A percentile compares a stretch with the other conserved stretches of the same genome.
These are phyloP conservation scores for Perkinsus marinus DNA, from an alignment of 169 alveolate species.

Conservation along the genomic window DNA sequence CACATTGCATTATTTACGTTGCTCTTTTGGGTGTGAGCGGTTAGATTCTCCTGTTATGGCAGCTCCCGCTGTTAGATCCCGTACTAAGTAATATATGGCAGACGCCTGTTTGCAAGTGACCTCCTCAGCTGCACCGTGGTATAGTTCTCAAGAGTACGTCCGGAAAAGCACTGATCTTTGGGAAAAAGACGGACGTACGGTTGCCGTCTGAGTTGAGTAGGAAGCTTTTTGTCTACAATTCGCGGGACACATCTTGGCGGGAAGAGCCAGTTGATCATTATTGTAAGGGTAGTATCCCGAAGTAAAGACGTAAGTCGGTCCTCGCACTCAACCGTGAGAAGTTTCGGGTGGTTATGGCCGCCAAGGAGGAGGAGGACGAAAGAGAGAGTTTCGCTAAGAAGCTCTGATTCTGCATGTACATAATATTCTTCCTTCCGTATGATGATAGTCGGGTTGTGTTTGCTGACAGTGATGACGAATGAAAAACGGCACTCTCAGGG, in stretches of 20 bases:
- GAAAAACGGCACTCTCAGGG: too few relatives aligned
- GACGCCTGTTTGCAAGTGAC: too few relatives aligned
- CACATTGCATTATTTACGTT: too few relatives aligned
- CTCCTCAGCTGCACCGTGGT: too few relatives aligned
- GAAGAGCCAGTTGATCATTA: not conserved
- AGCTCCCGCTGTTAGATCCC: too few relatives aligned
- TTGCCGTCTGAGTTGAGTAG: not conserved
- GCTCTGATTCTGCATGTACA: not conserved
- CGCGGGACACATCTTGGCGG: not conserved
- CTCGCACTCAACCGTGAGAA: not conserved
- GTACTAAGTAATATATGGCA: too few relatives aligned
- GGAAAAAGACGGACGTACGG: not conserved
- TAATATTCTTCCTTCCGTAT: not conserved
- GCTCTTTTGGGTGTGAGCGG: too few relatives aligned
- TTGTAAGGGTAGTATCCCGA: too few relatives aligned
- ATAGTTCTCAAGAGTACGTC: too few relatives aligned
- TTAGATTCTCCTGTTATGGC: too few relatives aligned
- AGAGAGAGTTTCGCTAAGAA: not conserved
- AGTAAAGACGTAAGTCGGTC: not conserved
- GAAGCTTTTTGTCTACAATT: not conserved
- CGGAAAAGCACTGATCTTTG: not conserved
- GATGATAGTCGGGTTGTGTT: not conserved
- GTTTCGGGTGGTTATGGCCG: not conserved
- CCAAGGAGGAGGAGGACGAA: not conserved
- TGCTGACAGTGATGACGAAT: too few relatives aligned